Evolutionary conservation across 2,329 filamentous ascomycete species (phyloP), one percentile per base, ranked within the genome.

Genomic region (Talaromyces amestolkiae): DNA sequence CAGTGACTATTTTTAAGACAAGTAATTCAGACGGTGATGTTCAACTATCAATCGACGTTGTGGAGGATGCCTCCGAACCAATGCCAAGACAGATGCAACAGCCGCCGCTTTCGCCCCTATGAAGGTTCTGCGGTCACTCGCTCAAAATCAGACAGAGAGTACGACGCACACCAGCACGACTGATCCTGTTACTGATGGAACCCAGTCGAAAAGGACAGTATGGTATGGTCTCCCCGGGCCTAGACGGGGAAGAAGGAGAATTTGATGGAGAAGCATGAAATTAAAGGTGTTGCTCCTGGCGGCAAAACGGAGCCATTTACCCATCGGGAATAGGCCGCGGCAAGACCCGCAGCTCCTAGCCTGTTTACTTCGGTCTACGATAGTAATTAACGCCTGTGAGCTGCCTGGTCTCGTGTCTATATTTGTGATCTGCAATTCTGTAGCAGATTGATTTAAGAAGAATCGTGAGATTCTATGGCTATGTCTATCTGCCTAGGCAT

Each of bases 321-420:
- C 60, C 53, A 64, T 63, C 17, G 27, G 56, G 65, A 43, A 49
- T 66, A 66, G 65, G 19, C 35, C 61, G 61, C 65, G 65, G 65
- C 65, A 65, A 51, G 39, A 61, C 65, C 65, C 65, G 65, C 39
- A 31, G 27, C 27, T 5, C 35, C 35, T 37, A 37, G 35, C 35
- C 13, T 37, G 35, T 37, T 37, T 37, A 37, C 35, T 37, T 37
- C 13, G 4, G 13, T 11, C 35, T 37, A 5, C 35, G 3, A 13
- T 11, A 37, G 10, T 37, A 7, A 13, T 7, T 35, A 22, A 22
- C 1, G 5, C 6, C 27, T 5, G 7, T 6, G 27, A 31, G 6
- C 7, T 31, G 27, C 27, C 27, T 31, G 27, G 27, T 31, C 27
- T 31, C 27, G 27, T 31, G 27, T 31, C 27, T 31, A 31, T 7